Percentiles rank a stretch among this genome's conserved stretches.
phyloP scores from a whole-genome alignment of 1,139 yeast genomes.

The Hanseniaspora gamundiae region DNA sequence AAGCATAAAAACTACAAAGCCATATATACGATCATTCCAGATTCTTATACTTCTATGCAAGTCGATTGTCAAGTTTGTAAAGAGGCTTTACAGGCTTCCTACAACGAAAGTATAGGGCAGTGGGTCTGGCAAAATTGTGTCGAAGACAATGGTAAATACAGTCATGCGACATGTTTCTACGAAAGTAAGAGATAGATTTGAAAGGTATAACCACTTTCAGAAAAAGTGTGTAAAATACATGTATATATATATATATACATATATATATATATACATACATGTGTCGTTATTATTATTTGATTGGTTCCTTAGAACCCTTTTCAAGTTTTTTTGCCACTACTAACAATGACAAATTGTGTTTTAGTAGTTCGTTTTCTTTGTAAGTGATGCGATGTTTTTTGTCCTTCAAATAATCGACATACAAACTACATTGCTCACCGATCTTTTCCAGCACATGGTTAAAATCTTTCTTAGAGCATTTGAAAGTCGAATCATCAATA shows the following conservation, averaged over 20 bases:
- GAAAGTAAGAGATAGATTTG: not conserved
- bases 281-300: too few species aligned
- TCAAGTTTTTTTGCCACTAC: not conserved
- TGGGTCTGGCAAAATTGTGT: conserved; percentile 92
- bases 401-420: not conserved
- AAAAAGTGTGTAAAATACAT: not conserved
- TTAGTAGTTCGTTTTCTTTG: not conserved
- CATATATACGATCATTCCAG: conserved; percentile 61
- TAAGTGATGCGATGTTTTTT: not conserved
- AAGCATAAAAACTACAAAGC: conserved; percentile 13
- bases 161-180: conserved; percentile 71
- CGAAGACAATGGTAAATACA: conserved; percentile 48
- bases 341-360: not conserved
- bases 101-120: conserved; percentile 83
- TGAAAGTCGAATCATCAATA: not conserved
- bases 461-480: not conserved
- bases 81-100: conserved; percentile 66
- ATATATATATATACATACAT: too few species aligned
- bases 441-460: not conserved
- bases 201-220: not conserved
- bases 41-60: conserved; percentile 52
- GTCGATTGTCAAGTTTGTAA: conserved; percentile 79
- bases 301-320: not conserved
- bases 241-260: too few species aligned
- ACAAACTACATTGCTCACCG: not conserved